These are phyloP conservation scores for Rhododendron kiyosumense DNA, from an alignment of 148 eudicot species.

Conservation along the genomic window DNA sequence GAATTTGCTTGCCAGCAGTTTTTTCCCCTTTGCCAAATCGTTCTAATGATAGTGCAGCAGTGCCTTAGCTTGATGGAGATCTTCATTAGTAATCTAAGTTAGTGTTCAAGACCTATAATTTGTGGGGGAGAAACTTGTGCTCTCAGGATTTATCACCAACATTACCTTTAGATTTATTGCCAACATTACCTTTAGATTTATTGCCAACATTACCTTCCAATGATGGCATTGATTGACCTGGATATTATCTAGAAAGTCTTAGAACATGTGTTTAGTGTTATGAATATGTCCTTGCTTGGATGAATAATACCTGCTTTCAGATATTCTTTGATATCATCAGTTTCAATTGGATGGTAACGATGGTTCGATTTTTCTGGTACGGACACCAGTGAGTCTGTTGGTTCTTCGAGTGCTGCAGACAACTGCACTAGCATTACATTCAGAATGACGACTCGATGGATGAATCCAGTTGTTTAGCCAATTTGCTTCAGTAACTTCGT, in stretches of 20 bases:
- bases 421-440: not conserved
- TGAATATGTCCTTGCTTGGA: not conserved
- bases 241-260: not conserved
- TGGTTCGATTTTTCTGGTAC: not conserved
- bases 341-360: not conserved
- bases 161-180: not conserved
- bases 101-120: not conserved
- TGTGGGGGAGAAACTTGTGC: not conserved
- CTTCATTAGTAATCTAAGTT: not conserved
- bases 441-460: not conserved
- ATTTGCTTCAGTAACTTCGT: not conserved
- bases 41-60: not conserved
- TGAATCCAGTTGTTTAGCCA: not conserved
- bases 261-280: not conserved
- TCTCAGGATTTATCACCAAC: not conserved
- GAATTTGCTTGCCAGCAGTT: not conserved
- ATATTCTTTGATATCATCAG: not conserved
- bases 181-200: not conserved
- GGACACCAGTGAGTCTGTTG: not conserved
- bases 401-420: not conserved
- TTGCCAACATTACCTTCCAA: not conserved
- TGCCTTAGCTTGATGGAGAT: not conserved
- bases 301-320: not conserved
- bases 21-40: not conserved
- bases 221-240: not conserved